A percentile compares a stretch with the other conserved stretches of the same genome.
These are phyloP conservation scores for Aspergillus sp. DNA, from an alignment of 2,329 filamentous ascomycete genomes.

Conservation along the genomic window DNA sequence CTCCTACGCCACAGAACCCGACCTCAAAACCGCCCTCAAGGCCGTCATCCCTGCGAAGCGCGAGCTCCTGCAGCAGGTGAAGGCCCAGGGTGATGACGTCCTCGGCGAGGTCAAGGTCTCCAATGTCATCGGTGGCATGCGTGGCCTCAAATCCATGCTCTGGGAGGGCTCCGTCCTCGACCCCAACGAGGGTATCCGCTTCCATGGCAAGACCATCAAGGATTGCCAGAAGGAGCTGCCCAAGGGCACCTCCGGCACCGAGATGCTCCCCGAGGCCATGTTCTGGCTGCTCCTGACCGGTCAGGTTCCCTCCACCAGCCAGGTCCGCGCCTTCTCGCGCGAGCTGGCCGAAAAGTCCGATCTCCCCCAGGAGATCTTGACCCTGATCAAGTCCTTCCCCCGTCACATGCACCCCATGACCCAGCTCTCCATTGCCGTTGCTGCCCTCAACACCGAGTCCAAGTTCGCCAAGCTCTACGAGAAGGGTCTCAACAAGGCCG, in stretches of 20 bases:
- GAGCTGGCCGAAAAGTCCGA: constrained; percentile 83
- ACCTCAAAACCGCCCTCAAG: constrained; percentile 83
- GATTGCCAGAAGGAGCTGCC: constrained; percentile 92
- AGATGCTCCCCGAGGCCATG: constrained; percentile 99
- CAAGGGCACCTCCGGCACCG: constrained; percentile 82
- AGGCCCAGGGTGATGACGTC: constrained; percentile 74
- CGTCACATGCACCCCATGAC: constrained; percentile 96
- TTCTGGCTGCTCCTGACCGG: constrained; percentile 98
- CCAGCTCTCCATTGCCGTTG: constrained; percentile 91
- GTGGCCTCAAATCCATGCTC: constrained; percentile 94
- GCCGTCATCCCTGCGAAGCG: constrained; percentile 86
- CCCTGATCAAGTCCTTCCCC: constrained; percentile 88
- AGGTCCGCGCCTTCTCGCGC: constrained; percentile 77
- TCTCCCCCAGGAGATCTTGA: constrained; percentile 77
- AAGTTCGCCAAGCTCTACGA: constrained; percentile 93
- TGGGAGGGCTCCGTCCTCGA: constrained; percentile 98
- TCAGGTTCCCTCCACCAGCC: constrained; percentile 76
- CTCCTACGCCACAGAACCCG: constrained; percentile 67
- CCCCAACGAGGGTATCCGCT: constrained; percentile 94
- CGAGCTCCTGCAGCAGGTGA: constrained; percentile 90
- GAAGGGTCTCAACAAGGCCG: constrained; percentile 84
- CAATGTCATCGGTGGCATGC: constrained; percentile 94
- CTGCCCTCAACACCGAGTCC: constrained; percentile 92
- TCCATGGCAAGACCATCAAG: constrained; percentile 97
- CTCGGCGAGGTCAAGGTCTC: constrained; percentile 92